phyloP scores from a whole-genome alignment of 2,329 filamentous ascomycete species.

The Emergomyces africanus region DNA sequence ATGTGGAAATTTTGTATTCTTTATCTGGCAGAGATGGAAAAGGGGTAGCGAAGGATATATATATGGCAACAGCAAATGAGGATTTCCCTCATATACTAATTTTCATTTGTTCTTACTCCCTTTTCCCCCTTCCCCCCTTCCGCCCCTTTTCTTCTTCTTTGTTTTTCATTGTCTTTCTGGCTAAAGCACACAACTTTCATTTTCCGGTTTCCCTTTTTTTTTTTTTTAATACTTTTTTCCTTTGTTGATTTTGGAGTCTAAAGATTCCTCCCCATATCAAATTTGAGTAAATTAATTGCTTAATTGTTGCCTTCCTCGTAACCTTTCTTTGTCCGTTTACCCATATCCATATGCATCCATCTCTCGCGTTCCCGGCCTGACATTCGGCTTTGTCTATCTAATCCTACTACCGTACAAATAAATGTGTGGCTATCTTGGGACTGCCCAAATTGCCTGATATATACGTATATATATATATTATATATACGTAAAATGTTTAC shows the following conservation, averaged over 20 bases:
- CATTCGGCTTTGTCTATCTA: neutral
- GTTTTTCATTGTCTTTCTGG: neutral
- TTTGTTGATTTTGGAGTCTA: neutral
- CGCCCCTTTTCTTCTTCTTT: neutral
- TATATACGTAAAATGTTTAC: too few relatives aligned
- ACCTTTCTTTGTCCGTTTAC: neutral
- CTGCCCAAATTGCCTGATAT: neutral
- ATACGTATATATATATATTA: too few relatives aligned
- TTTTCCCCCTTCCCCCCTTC: neutral
- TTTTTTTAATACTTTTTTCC: neutral
- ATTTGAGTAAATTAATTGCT: neutral
- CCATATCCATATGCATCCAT: neutral
- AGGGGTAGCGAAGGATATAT: neutral
- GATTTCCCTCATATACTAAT: neutral
- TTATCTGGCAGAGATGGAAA: neutral
- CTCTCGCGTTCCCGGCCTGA: neutral
- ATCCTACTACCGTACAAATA: neutral
- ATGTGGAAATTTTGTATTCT: neutral
- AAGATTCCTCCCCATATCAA: neutral
- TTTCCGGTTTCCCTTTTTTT: neutral
- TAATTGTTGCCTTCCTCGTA: neutral
- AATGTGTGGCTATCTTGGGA: neutral
- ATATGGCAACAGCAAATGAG: neutral
- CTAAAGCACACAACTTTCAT: neutral
- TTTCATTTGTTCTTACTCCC: neutral